A percentile compares a stretch with the other conserved stretches of the same genome.
These are phyloP conservation scores for Euphorbia pulcherrima DNA, from an alignment of 345 rosid genomes.

Conservation along the genomic window DNA sequence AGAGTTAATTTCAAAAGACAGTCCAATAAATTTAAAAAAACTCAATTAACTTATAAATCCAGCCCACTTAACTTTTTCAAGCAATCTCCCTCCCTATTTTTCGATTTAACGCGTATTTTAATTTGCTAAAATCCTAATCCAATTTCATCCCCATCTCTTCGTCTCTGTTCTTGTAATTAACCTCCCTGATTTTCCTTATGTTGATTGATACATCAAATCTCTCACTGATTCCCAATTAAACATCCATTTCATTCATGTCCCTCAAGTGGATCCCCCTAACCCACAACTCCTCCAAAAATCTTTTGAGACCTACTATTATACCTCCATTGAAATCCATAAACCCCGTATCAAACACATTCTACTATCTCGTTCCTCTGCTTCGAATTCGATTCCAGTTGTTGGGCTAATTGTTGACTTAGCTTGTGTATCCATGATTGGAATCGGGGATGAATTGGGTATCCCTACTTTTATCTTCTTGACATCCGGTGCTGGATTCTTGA, in stretches of 20 bases:
- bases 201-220: slow-evolving; percentile 14
- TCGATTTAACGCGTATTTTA: no score
- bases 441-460: slow-evolving; percentile 18
- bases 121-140: slow-evolving; percentile 40
- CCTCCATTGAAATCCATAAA: not conserved
- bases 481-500: slow-evolving; percentile 13
- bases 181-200: not conserved
- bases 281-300: slow-evolving; percentile 17
- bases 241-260: slow-evolving; percentile 33
- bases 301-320: slow-evolving; percentile 6
- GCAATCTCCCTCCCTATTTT: no score
- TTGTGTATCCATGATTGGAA: slow-evolving; percentile 18
- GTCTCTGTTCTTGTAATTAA: slow-evolving; percentile 31
- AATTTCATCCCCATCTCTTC: slow-evolving; percentile 27
- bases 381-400: slow-evolving; percentile 9
- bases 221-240: slow-evolving; percentile 23
- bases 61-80: no score
- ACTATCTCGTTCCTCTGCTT: not conserved
- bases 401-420: slow-evolving; percentile 18
- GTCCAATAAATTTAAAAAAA: no score
- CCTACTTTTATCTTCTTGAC: slow-evolving; percentile 21
- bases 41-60: no score
- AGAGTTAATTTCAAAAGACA: no score
- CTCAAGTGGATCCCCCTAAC: no score
- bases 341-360: slow-evolving; percentile 12